These are phyloP conservation scores for Brassica cretica DNA, from an alignment of 345 rosid species.

Conservation along the genomic window DNA sequence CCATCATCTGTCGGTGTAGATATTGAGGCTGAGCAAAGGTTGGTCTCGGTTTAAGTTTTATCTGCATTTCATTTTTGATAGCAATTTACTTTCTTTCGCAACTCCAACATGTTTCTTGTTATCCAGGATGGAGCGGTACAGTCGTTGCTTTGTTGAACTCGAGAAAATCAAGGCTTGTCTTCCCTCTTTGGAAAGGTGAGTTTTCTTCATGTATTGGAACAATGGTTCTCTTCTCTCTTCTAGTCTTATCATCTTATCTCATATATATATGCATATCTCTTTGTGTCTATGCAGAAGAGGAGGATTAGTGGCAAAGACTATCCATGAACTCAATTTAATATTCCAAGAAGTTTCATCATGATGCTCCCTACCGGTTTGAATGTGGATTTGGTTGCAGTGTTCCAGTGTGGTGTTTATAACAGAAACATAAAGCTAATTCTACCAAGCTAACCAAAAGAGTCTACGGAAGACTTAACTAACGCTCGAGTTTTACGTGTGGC, in stretches of 20 bases:
- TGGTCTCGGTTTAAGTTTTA: neutral
- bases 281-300: constrained; percentile 62
- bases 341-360: constrained; percentile 69
- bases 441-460: constrained; percentile 35
- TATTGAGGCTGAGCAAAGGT: constrained; percentile 99
- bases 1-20: constrained; percentile 89
- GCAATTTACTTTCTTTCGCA: neutral
- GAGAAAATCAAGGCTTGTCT: constrained; percentile 78
- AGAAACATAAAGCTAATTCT: constrained; percentile 29
- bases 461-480: constrained; percentile 31
- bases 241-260: constrained; percentile 4
- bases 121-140: constrained; percentile 82
- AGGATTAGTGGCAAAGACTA: constrained; percentile 73
- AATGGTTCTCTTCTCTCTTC: neutral
- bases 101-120: constrained; percentile 10
- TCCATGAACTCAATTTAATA: constrained; percentile 76
- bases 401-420: constrained; percentile 8
- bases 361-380: constrained; percentile 15
- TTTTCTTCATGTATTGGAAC: constrained; percentile 1
- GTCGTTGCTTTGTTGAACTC: constrained; percentile 80
- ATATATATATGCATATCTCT: neutral
- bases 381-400: constrained; percentile 4
- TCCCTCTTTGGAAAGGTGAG: constrained; percentile 61
- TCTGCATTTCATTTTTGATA: neutral
- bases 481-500: constrained; percentile 10